Conservation (phyloP, 345 rosid species). For the Sisymbrium irio region DNA sequence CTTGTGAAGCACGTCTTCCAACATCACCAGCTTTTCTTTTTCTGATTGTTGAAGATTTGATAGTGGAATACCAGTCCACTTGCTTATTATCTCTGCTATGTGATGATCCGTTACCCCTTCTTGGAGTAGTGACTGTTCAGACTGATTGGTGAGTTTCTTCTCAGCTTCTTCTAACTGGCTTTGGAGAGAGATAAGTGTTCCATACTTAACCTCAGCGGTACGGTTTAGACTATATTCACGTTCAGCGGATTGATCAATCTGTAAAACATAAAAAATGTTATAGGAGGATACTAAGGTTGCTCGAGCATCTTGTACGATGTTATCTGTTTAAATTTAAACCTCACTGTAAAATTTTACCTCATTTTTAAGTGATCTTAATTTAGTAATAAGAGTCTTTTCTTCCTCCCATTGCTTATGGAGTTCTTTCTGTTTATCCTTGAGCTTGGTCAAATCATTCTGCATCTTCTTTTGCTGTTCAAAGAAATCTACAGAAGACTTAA, state of each 20-base stretch:
- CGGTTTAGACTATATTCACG: slow-evolving; percentile 82
- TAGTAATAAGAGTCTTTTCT: slow-evolving; percentile 69
- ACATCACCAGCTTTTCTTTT: slow-evolving; percentile 73
- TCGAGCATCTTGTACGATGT: background rate
- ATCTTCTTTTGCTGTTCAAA: slow-evolving; percentile 68
- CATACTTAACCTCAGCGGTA: slow-evolving; percentile 90
- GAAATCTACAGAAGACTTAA: slow-evolving; percentile 59
- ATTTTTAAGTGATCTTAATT: slow-evolving; percentile 75
- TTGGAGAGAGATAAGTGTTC: slow-evolving; percentile 84
- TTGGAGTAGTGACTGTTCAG: slow-evolving; percentile 74
- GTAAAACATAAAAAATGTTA: slow-evolving; percentile 18
- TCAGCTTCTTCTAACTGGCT: slow-evolving; percentile 86
- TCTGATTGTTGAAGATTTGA: slow-evolving; percentile 95
- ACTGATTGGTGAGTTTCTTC: slow-evolving; percentile 61
- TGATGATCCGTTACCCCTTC: slow-evolving; percentile 91
- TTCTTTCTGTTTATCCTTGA: slow-evolving; percentile 73
- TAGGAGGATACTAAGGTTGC: background rate
- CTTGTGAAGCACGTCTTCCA: slow-evolving; percentile 84
- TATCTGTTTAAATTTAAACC: background rate
- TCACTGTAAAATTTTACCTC: slow-evolving; percentile 47
- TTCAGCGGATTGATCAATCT: slow-evolving; percentile 96
- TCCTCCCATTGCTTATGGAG: slow-evolving; percentile 68
- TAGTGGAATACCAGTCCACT: slow-evolving; percentile 96
- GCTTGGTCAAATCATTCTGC: slow-evolving; percentile 57
- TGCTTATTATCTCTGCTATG: slow-evolving; percentile 90